Evolutionary conservation across 108 stramenopile species (phyloP), one percentile per base, ranked within the genome.

Genomic region (Cyclotella kingstonii): DNA sequence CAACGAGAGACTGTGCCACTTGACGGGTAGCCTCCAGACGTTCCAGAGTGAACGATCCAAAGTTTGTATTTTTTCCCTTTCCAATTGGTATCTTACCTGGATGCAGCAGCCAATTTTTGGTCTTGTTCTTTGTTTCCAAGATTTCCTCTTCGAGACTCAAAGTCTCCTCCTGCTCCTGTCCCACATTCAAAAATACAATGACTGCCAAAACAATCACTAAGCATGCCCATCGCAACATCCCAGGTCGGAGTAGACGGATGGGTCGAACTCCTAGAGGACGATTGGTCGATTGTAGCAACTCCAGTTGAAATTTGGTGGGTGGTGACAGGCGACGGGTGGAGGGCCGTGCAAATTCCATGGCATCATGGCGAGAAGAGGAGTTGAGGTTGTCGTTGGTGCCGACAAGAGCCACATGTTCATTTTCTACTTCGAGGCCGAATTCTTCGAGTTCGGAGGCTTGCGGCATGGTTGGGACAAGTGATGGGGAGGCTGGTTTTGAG

Each of bases 351-450:
- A n/a, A n/a, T n/a, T n/a, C n/a, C n/a, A n/a, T n/a, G n/a, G n/a
- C 12, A 28, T 10, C 17, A 7, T 48, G 23, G 41, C 43, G 41
- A 6, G 10, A 0, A 0, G 3, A n/a, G 52, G 5, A 11, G 48
- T 33, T 29, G 54, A 33, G 21, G 54, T 18, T 54, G 23, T 22
- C 39, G 11, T 21, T 28, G 60, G 27, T 31, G 1, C n/a, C 40
- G 22, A 73, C 33, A 35, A 73, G 63, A 10, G 73, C 50, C 29
- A 66, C 50, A 18, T 66, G 43, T 49, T 73, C 73, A 35, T 46
- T 54, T 63, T 73, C 73, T 19, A 73, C 64, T 58, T 73, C 73
- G 44, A 73, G 64, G 52, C 73, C 73, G 51, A 66, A 73, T 49
- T 73, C 73, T 54, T 73, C 73, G n/a, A 73, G 64, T 34, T 64